phyloP scores from a whole-genome alignment of 1,284 basidiomycete genomes.

The Nidula niveotomentosa region DNA sequence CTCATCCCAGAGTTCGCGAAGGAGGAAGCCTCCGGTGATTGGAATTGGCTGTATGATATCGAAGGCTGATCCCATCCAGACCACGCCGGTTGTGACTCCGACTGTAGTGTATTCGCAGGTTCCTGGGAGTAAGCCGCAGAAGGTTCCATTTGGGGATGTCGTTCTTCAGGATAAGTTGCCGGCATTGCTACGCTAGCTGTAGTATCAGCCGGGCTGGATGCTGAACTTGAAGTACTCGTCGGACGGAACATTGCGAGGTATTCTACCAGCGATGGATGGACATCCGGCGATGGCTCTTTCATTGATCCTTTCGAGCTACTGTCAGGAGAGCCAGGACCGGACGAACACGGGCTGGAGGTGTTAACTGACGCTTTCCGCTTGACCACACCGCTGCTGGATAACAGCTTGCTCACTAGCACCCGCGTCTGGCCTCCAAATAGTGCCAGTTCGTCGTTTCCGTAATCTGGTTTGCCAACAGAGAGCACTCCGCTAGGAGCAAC shows the following conservation, averaged over 20 bases:
- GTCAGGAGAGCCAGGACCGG: slow-evolving; percentile 19
- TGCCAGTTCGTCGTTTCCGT: slow-evolving; percentile 60
- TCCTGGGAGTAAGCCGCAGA: neutral
- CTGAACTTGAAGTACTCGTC: slow-evolving; percentile 10
- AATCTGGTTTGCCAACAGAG: slow-evolving; percentile 38
- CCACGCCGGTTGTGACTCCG: neutral
- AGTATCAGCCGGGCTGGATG: neutral
- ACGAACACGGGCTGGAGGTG: slow-evolving; percentile 13
- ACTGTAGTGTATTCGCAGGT: neutral
- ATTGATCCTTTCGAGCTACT: slow-evolving; percentile 10
- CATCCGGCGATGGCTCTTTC: slow-evolving; percentile 37
- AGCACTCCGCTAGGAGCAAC: slow-evolving; percentile 26
- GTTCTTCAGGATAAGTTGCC: neutral
- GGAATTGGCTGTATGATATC: too few relatives aligned
- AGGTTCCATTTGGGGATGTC: neutral
- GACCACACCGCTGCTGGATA: slow-evolving; percentile 22
- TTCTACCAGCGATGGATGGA: slow-evolving; percentile 58
- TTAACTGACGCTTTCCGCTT: slow-evolving; percentile 11
- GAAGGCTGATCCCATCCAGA: neutral
- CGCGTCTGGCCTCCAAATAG: slow-evolving; percentile 65
- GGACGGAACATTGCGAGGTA: slow-evolving; percentile 42
- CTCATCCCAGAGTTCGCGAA: neutral
- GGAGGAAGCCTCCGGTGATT: too few relatives aligned
- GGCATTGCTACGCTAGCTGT: neutral
- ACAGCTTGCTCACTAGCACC: slow-evolving; percentile 52